Evolutionary conservation across 2,329 filamentous ascomycete genomes (phyloP), one percentile per base, ranked within the genome.

Genomic region (Alternaria alternata): DNA sequence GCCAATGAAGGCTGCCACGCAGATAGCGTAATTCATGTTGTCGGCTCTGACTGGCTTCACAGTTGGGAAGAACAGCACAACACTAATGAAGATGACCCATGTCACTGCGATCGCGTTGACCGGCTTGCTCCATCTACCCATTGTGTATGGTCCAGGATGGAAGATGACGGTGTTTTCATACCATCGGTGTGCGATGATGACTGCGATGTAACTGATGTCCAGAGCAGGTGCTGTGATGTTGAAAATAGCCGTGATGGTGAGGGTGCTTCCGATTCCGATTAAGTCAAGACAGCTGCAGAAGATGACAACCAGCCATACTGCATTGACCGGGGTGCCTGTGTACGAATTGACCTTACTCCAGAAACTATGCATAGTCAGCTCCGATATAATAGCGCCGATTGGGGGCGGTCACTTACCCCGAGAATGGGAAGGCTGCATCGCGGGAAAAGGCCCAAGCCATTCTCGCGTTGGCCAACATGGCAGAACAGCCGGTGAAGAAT

Each of bases 51-150:
- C 79, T 1, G 81, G 81, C 34, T 76, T 77, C n/a, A 74, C 66
- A 1, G 80, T 76, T 4, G 81, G 81, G 75, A 82, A 83, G 73
- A 83, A 86, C 18, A 89, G 77, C n/a, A 89, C 82, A 9, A 85
- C 79, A 66, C 85, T 88, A 64, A 89, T 89, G 68, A 89, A 88
- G 26, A 83, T 64, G 4, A 89, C 87, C 88, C 88, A 89, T 4
- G 77, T 74, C n/a, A 87, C 81, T 2, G 87, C 85, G 12, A 88
- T 74, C 7, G 78, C 77, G 63, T 89, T 89, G 52, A 89, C 73
- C 1, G 82, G 81, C 49, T 81, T 81, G 54, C 84, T 83, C 84
- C 83, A 87, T 63, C 67, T 79, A 0, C 86, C 86, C 53, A 89
- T 81, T 0, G 83, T 86, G 67, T 84, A 88, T 2, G 86, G 87